A percentile compares a stretch with the other conserved stretches of the same genome.
Evolutionary conservation across 1,284 basidiomycete genomes (phyloP).

Genomic region (Schizophyllum amplum): DNA sequence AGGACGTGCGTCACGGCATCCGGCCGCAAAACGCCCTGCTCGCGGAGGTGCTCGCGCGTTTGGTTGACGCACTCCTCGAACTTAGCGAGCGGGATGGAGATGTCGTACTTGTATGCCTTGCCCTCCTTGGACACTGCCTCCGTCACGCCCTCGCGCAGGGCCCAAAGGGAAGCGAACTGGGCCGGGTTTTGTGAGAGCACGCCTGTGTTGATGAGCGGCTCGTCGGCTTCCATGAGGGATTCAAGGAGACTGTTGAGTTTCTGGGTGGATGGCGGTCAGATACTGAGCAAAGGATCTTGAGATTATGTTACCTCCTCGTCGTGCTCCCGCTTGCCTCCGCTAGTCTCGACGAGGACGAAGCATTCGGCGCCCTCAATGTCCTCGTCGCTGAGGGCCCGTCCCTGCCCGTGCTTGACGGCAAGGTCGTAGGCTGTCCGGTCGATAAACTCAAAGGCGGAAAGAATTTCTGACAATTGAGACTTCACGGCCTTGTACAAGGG

Average conservation of each 20-base stretch:
- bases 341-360: constrained; percentile 93
- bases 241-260: constrained; percentile 87
- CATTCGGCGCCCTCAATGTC: constrained; percentile 75
- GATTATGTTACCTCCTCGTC: constrained; percentile 73
- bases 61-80: constrained; percentile 89
- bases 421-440: constrained; percentile 87
- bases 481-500: constrained; percentile 63
- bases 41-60: constrained; percentile 67
- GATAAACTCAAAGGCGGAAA: constrained; percentile 97
- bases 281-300: constrained; percentile 5
- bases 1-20: constrained; percentile 75
- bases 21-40: constrained; percentile 67
- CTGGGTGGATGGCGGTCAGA: constrained; percentile 36
- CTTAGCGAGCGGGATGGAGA: constrained; percentile 82
- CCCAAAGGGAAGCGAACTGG: constrained; percentile 90
- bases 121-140: constrained; percentile 94
- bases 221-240: constrained; percentile 66
- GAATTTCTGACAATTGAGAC: constrained; percentile 84
- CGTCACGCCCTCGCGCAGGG: constrained; percentile 88
- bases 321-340: constrained; percentile 89
- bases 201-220: constrained; percentile 80
- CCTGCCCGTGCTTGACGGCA: constrained; percentile 70
- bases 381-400: constrained; percentile 55
- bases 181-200: constrained; percentile 89
- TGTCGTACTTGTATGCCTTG: constrained; percentile 96